phyloP scores from a whole-genome alignment of 352 stramenopile species.

The Globisporangium recalcitrans region DNA sequence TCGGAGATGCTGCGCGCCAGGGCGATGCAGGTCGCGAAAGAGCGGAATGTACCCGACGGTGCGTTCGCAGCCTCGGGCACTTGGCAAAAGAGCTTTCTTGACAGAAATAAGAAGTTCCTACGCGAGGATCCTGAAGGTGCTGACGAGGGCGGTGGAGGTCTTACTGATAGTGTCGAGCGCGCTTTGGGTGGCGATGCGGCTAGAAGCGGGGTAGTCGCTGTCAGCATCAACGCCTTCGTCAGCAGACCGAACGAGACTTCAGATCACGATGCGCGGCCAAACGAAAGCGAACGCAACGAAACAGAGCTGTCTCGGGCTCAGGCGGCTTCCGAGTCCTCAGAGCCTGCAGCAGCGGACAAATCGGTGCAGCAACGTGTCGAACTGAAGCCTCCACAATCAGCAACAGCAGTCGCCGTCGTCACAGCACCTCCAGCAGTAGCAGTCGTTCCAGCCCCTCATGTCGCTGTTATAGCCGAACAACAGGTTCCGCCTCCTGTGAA shows the following conservation, averaged over 20 bases:
- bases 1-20: constrained; percentile 10
- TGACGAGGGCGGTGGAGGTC: background rate
- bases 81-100: constrained; percentile 16
- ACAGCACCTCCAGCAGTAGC: background rate
- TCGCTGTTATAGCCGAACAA: background rate
- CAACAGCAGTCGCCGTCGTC: background rate
- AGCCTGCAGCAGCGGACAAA: background rate
- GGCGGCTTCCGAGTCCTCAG: background rate
- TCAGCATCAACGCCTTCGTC: background rate
- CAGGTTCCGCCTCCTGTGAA: background rate
- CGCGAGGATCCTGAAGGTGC: background rate
- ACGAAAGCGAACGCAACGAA: background rate
- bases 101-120: constrained; percentile 8
- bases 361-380: background rate
- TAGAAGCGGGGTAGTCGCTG: background rate
- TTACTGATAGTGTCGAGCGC: background rate
- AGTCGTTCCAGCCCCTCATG: background rate
- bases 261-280: background rate
- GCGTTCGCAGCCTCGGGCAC: constrained; percentile 12
- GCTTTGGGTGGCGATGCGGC: background rate
- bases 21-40: constrained; percentile 9
- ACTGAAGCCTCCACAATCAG: background rate
- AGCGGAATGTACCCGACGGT: constrained; percentile 5
- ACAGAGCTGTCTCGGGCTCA: background rate
- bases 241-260: background rate